Base-by-base conservation (phyloP, 163 green algal genomes). In the Chlorella variabilis region DNA sequence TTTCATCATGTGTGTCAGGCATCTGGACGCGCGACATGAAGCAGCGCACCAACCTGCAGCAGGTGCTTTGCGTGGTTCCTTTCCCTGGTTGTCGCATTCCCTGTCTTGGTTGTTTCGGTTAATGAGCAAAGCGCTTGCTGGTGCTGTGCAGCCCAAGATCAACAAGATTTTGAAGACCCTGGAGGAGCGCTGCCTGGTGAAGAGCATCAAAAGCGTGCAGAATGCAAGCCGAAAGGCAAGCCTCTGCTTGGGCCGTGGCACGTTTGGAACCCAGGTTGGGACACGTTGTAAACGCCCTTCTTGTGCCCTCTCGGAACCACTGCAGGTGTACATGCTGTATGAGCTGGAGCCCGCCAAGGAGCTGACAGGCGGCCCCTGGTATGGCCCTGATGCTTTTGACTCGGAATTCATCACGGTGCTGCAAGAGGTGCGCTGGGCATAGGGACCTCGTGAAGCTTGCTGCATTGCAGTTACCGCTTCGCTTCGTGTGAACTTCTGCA, bases 21-120 rank as follows among this genome's bases (percentile, higher is more conserved):
- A 92, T 98, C 6, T 99, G 96, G 96, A 98, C 93, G 23, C 93
- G 93, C 48, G 95, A 98, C 85, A 89, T 99, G 79, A 95, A 93
- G 80, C 62, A 88, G 29, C 85, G 85, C 18, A 97, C 94, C 54
- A 98, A 98, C 80, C 87, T 98, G 69, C 38, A 65, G n/a, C 81
- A 82, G 63, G 73, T n/a, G n/a, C n/a, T 80, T 5, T 0, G 54
- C 17, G 18, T 4, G 29, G 3, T 36, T 27, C 13, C 2, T 48
- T 56, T 2, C 29, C 3, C 27, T n/a, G n/a, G n/a, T n/a, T n/a
- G n/a, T n/a, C n/a, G n/a, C n/a, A n/a, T n/a, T n/a, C n/a, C n/a
- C n/a, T n/a, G n/a, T n/a, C n/a, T n/a, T n/a, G n/a, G n/a, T n/a
- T n/a, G n/a, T n/a, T n/a, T n/a, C n/a, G n/a, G n/a, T n/a, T n/a